Evolutionary conservation across 139 green algal genomes (phyloP), one percentile per base, ranked within the genome.

Genomic region (Eudorina sp.): DNA sequence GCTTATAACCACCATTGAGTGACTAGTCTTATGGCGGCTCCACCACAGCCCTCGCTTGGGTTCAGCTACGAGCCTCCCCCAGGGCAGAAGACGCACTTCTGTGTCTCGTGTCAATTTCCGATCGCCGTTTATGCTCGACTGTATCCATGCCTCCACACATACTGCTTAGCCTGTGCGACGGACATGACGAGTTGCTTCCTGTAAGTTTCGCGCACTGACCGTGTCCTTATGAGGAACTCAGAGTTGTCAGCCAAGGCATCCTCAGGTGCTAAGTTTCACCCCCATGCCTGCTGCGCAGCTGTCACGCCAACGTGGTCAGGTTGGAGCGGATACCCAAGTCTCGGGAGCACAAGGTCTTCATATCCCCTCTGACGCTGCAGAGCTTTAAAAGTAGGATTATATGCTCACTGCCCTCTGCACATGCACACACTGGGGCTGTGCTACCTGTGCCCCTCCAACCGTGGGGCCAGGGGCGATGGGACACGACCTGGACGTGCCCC

Each of bases 91-190:
- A 91, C 92, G 4, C 95, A 97, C 75, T 93, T 96, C 34, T 97
- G 95, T 89, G 84, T 94, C 40, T 86, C 25, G 69, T 98, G 95
- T 89, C 89, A 94, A 34, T 94, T 93, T 36, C 95, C 95, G 0
- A 89, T 98, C 6, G 91, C 91, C 0, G 83, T 95, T 0, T 98
- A 97, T 68, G 95, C 95, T 14, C 88, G 93, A 14, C 89, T 96
- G 27, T 95, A 93, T 62, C 95, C 95, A 0, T 98, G 95, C 90
- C 88, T 95, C 9, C 95, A 98, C 79, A 90, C 92, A 38, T 98
- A 92, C 91, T 97, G 95, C 92, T 78, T 98, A 6, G 84, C 88
- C 4, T 98, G 95, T 62, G 93, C 94, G 7, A 88, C 92, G 5
- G 92, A 95, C 72, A 95, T 97, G 94, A 34, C 90, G 0, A 83